A percentile compares a stretch with the other conserved stretches of the same genome.
Conservation (phyloP, 2,329 filamentous ascomycete genomes). For the Sporothrix inflata region DNA sequence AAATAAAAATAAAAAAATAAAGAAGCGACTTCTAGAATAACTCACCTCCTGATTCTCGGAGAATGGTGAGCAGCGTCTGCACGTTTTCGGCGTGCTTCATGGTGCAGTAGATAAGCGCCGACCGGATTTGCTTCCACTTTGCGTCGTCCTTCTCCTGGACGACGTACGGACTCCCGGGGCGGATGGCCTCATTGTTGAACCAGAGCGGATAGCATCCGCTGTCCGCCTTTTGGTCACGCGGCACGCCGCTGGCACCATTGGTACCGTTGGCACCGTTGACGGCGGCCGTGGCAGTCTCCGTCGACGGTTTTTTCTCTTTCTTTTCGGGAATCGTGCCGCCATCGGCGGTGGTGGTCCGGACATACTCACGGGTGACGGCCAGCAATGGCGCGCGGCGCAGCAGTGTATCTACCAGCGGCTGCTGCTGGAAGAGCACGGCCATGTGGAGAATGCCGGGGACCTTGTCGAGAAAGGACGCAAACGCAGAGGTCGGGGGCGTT, state of each 20-base stretch:
- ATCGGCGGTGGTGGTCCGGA: not conserved
- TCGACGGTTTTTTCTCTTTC: not conserved
- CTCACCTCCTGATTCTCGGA: conserved; percentile 28
- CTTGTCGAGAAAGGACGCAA: not conserved
- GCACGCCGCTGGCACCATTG: not conserved
- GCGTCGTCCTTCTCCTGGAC: not conserved
- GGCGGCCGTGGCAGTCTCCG: too few species aligned
- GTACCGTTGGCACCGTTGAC: not conserved
- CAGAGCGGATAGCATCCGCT: conserved; percentile 23
- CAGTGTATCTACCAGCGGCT: conserved; percentile 21
- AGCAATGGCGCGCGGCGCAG: conserved; percentile 7
- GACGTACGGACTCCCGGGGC: not conserved
- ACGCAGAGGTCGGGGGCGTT: not conserved
- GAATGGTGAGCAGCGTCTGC: conserved; percentile 22
- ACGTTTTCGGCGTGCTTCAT: conserved; percentile 25
- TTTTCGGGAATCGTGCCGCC: not conserved
- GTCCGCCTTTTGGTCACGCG: not conserved
- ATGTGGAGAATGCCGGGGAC: conserved; percentile 23
- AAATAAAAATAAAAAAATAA: not conserved
- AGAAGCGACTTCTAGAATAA: not conserved
- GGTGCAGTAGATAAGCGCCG: conserved; percentile 20
- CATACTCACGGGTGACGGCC: not conserved
- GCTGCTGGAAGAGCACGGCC: conserved; percentile 24
- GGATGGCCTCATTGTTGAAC: conserved; percentile 25
- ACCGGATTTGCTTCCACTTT: conserved; percentile 23